Conservation (phyloP, 768 basidiomycete genomes). For the Psilocybe tampanensis region DNA sequence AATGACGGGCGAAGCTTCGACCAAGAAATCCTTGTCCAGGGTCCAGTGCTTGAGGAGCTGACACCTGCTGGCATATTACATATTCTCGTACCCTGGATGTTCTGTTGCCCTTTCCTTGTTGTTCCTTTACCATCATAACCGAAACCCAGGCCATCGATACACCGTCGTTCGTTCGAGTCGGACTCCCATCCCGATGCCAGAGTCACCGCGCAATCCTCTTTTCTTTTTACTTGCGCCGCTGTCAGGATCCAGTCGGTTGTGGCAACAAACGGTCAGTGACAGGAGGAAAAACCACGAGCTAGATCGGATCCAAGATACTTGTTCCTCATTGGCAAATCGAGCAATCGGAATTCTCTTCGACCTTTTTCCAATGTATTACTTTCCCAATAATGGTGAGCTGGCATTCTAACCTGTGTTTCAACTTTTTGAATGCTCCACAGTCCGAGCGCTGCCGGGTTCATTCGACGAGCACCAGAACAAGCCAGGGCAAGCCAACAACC, state of each 20-base stretch:
- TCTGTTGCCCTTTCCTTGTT: not conserved
- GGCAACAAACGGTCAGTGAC: not conserved
- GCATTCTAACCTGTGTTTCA: too few relatives aligned
- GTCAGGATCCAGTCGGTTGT: not conserved
- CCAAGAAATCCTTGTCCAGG: too few relatives aligned
- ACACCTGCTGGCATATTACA: not conserved
- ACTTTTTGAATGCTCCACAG: too few relatives aligned
- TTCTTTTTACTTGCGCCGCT: not conserved
- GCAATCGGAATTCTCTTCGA: too few relatives aligned
- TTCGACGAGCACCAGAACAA: too few relatives aligned
- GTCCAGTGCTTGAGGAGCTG: not conserved
- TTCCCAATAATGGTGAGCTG: too few relatives aligned
- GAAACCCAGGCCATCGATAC: too few relatives aligned
- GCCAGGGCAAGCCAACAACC: too few relatives aligned
- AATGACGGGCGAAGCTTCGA: too few relatives aligned
- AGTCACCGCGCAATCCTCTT: not conserved
- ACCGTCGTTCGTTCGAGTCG: not conserved
- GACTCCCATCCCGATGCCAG: not conserved
- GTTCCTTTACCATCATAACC: not conserved
- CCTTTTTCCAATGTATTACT: too few relatives aligned
- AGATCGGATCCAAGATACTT: not conserved
- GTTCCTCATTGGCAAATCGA: not conserved
- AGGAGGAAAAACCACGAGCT: not conserved
- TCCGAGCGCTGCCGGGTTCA: too few relatives aligned
- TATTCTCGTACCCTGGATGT: not conserved